phyloP scores from a whole-genome alignment of 1,284 basidiomycete genomes.

The Rhodotorula sp. region DNA sequence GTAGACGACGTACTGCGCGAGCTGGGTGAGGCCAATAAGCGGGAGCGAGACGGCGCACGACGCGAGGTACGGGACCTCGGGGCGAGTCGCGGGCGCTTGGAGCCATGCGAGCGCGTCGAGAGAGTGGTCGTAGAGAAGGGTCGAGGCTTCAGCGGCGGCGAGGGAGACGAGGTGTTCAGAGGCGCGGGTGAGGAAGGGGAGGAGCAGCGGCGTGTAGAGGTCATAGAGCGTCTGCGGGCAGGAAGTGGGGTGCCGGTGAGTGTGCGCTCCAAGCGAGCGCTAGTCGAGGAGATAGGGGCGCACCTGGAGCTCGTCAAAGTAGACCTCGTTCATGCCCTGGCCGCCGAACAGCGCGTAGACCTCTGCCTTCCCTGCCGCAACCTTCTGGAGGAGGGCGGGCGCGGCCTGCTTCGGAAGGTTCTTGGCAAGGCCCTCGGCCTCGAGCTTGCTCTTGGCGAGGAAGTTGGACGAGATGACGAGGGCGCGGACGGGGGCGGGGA shows the following conservation, averaged over 20 bases:
- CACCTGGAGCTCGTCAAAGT: conserved; percentile 81
- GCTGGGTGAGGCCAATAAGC: conserved; percentile 92
- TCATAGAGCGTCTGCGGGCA: conserved; percentile 74
- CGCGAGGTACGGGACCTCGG: conserved; percentile 83
- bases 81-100: conserved; percentile 66
- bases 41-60: conserved; percentile 94
- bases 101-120: conserved; percentile 86
- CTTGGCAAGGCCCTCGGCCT: conserved; percentile 60
- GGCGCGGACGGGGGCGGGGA: conserved; percentile 63
- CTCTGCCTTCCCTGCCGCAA: conserved; percentile 69
- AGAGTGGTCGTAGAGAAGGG: conserved; percentile 68
- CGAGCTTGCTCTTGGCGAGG: conserved; percentile 71
- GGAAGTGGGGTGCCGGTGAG: neutral
- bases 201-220: conserved; percentile 79
- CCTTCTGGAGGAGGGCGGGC: conserved; percentile 74
- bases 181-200: conserved; percentile 66
- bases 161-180: conserved; percentile 61
- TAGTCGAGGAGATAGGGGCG: neutral
- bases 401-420: conserved; percentile 65
- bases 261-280: neutral
- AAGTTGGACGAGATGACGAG: conserved; percentile 75
- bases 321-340: conserved; percentile 98
- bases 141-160: conserved; percentile 52
- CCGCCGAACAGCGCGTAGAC: conserved; percentile 95
- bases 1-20: conserved; percentile 81